phyloP scores from a whole-genome alignment of 1,284 basidiomycete species.

The Paramarasmius palmivorus region DNA sequence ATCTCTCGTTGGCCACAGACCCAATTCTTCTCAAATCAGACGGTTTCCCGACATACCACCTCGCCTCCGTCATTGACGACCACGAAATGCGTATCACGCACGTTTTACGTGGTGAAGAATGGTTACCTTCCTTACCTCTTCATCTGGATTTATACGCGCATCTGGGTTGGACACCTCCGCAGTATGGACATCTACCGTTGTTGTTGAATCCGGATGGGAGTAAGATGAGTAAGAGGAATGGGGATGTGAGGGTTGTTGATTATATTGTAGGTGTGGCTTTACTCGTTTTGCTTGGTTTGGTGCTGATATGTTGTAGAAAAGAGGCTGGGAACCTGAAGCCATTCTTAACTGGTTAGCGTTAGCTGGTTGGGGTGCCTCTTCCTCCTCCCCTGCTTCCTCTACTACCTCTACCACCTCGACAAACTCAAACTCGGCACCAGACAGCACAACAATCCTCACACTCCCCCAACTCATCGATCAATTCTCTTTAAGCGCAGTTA shows the following conservation, averaged over 20 bases:
- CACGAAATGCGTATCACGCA: conserved; percentile 96
- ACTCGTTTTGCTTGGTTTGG: neutral
- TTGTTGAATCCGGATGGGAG: conserved; percentile 88
- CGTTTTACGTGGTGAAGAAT: conserved; percentile 97
- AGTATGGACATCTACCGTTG: conserved; percentile 91
- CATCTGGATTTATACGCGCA: conserved; percentile 90
- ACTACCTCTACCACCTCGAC: neutral
- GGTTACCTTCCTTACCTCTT: conserved; percentile 93
- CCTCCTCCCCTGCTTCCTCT: conserved; percentile 18
- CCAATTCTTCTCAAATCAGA: conserved; percentile 93
- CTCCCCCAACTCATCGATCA: conserved; percentile 61
- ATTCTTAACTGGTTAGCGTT: conserved; percentile 92
- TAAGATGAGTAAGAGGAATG: conserved; percentile 94
- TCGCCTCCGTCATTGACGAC: conserved; percentile 96
- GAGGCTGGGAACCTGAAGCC: conserved; percentile 90
- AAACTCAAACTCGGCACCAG: conserved; percentile 44
- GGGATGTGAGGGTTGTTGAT: conserved; percentile 84
- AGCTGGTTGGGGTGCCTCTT: conserved; percentile 80
- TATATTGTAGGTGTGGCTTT: conserved; percentile 65
- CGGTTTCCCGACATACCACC: conserved; percentile 93
- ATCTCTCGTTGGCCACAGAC: conserved; percentile 82
- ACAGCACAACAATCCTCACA: conserved; percentile 67
- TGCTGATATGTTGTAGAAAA: conserved; percentile 46
- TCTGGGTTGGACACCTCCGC: conserved; percentile 71
- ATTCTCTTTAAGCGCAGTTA: conserved; percentile 74